Base-by-base conservation (phyloP, 495 filamentous ascomycete genomes). In the Darksidea phi region DNA sequence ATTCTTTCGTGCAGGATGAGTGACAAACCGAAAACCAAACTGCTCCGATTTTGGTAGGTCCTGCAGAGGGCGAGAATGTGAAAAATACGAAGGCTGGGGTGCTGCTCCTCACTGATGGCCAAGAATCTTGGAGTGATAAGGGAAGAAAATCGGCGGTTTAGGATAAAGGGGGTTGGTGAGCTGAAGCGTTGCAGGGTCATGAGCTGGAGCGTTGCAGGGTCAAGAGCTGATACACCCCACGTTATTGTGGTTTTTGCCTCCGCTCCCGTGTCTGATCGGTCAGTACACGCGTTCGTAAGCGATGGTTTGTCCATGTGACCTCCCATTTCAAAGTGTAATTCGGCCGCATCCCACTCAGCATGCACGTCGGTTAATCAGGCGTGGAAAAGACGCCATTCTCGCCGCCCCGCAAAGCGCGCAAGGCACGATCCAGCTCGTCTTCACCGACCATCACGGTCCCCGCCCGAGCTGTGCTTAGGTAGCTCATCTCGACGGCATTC, bases 371-470 rank as follows among this genome's bases (percentile, higher is more conserved):
- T 46, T 67, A 67, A 57, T 67, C 64, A 13, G 59, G 49, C 53
- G 56, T 34, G 13, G 49, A 49, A 37, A 67, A 49, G n/a, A 61
- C 65, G 36, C 65, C 65, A 53, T 67, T 68, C 41, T 64, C 66
- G 4, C 57, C 61, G 47, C 68, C 70, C 51, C 74, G 76, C 63
- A 97, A 74, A 0, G 88, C 88, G 55, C 81, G 82, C 66, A 96
- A 75, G 0, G 90, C 91, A 50, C 80, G 80, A 23, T 77, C 76
- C 25, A 91, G 75, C 70, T 91, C 88, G 59, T 86, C 82, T 67
- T 85, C 80, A 0, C 82, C 82, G 56, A 98, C 82, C 64, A 98
- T 88, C 8, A 98, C 93, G 1, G 90, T 93, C 6, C 94, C 94
- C 0, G 93, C 91, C 43, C 88, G 82, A 12, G 91, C 91, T 1